Base-by-base conservation (phyloP, 2,329 filamentous ascomycete genomes). In the Hansfordia pulvinata region DNA sequence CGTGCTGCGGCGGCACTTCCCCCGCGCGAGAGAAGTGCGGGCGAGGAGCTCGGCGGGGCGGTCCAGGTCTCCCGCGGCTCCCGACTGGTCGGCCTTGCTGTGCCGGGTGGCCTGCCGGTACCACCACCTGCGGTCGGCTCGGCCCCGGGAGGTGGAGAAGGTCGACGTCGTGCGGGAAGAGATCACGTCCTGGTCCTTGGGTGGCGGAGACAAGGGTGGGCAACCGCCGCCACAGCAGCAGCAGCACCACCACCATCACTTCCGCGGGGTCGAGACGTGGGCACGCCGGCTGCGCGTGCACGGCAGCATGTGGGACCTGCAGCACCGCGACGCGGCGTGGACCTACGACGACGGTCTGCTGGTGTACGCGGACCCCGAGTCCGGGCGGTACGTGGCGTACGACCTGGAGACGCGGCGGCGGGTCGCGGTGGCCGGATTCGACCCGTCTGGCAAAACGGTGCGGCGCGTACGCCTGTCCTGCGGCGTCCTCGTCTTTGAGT, bases 401-500 rank as follows among this genome's bases (percentile, higher is more conserved):
- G 69, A 76, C 38, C 36, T 76, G 2, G 54, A 53, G 13, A 58
- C 53, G 2, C 49, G 58, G 8, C 36, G 39, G 4, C 46, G 54
- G n/a, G 47, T 52, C 16, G 40, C 44, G 3, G 52, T 76, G 10
- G 65, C 69, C 2, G n/a, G n/a, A n/a, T 72, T 76, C 34, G 50
- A 63, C 19, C 49, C 54, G 5, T 32, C 41, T 1, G 53, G 51
- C 6, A 71, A 62, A 35, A 54, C 65, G 18, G 50, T 76, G 15
- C 56, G 71, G 9, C 58, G 70, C 9, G 44, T 72, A 4, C 58
- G 70, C 10, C 49, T 76, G 4, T 57, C 60, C 17, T 50, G 62
- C 18, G 52, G 53, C 2, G 51, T 73, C n/a, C 49, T 78, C n/a
- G 39, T 76, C 11, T 49, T 77, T n/a, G 71, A 76, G 41, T 76